phyloP scores from a whole-genome alignment of 805 yeast species.

The Lachancea kluyveri region DNA sequence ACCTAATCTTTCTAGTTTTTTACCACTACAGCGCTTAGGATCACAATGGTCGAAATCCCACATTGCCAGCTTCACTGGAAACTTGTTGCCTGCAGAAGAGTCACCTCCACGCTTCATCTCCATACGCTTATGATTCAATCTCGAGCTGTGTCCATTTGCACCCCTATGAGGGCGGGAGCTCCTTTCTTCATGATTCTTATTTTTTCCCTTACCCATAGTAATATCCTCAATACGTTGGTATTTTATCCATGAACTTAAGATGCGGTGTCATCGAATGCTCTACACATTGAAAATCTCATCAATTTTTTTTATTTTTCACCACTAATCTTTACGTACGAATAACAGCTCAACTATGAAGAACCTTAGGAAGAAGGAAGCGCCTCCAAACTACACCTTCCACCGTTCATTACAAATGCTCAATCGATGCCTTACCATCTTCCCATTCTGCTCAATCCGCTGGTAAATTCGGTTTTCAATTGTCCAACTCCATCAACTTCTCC shows the following conservation, averaged over 20 bases:
- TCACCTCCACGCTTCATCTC: conserved; percentile 30
- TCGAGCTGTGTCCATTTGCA: conserved; percentile 52
- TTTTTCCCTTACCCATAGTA: conserved; percentile 37
- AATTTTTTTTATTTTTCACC: too few species aligned
- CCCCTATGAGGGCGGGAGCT: conserved; percentile 33
- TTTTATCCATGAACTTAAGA: not conserved
- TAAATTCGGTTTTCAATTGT: conserved; percentile 62
- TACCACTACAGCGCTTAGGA: conserved; percentile 95
- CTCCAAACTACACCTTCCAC: too few species aligned
- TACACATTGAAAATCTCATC: too few species aligned
- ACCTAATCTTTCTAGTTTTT: conserved; percentile 85
- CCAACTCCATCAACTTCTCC: conserved; percentile 45
- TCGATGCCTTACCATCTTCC: conserved; percentile 42
- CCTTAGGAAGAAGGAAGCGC: too few species aligned
- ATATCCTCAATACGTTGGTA: not conserved
- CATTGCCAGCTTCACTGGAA: conserved; percentile 90
- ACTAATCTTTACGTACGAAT: too few species aligned
- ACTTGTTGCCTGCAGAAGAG: conserved; percentile 31
- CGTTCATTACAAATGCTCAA: not conserved
- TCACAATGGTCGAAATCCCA: conserved; percentile 99
- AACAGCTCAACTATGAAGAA: too few species aligned
- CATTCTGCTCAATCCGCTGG: conserved; percentile 51
- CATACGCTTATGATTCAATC: conserved; percentile 42
- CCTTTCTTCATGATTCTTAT: conserved; percentile 41
- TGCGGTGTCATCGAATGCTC: too few species aligned